Conservation (phyloP, 768 basidiomycete genomes). For the Amanita brunnescens region DNA sequence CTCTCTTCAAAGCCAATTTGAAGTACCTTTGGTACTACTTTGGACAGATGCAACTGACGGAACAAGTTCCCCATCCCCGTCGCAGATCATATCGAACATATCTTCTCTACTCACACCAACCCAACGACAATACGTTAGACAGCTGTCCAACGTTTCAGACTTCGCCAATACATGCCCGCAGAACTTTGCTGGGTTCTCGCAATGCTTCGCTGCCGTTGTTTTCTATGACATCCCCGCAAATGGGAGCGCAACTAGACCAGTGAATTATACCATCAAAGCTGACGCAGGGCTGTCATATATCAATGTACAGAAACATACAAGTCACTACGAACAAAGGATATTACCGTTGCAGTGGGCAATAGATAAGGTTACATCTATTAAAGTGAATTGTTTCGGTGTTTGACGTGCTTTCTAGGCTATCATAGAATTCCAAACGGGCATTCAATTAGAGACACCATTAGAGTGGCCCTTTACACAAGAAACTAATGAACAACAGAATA, state of each 20-base stretch:
- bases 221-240: slow-evolving; percentile 50
- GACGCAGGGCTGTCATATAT: slow-evolving; percentile 59
- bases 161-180: slow-evolving; percentile 56
- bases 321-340: slow-evolving; percentile 60
- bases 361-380: slow-evolving; percentile 41
- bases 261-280: slow-evolving; percentile 65
- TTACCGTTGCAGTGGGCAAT: slow-evolving; percentile 73
- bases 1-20: slow-evolving; percentile 39
- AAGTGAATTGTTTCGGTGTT: background rate
- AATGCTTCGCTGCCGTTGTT: slow-evolving; percentile 60
- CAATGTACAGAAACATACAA: slow-evolving; percentile 55
- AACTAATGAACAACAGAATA: slow-evolving; percentile 56
- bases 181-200: slow-evolving; percentile 63
- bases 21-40: slow-evolving; percentile 41
- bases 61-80: slow-evolving; percentile 42
- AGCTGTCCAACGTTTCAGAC: slow-evolving; percentile 36
- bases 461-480: slow-evolving; percentile 69
- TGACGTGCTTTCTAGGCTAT: slow-evolving; percentile 42
- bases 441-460: slow-evolving; percentile 43
- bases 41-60: slow-evolving; percentile 67
- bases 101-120: slow-evolving; percentile 39
- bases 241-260: slow-evolving; percentile 20
- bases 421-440: slow-evolving; percentile 57
- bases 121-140: slow-evolving; percentile 41
- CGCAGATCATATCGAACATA: slow-evolving; percentile 51